These are phyloP conservation scores for Lyophyllum atratum DNA, from an alignment of 768 basidiomycete genomes.

Conservation along the genomic window DNA sequence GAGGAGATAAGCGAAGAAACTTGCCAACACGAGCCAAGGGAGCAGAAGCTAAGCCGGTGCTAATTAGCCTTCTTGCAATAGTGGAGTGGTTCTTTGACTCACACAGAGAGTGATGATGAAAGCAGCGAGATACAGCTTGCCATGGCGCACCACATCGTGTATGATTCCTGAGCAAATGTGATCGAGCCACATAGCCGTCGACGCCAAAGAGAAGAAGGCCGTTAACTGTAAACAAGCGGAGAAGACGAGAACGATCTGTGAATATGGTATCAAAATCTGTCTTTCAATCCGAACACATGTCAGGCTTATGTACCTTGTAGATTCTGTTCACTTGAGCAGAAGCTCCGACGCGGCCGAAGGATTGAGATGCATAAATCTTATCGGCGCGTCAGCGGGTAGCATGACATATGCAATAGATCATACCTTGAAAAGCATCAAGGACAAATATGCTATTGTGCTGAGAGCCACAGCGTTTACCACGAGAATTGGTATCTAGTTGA, in stretches of 20 bases:
- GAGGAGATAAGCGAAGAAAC: slow-evolving; percentile 11
- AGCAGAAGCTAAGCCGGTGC: slow-evolving; percentile 33
- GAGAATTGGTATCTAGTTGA: slow-evolving; percentile 40
- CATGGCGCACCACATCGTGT: slow-evolving; percentile 32
- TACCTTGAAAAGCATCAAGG: slow-evolving; percentile 45
- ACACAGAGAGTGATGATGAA: slow-evolving; percentile 44
- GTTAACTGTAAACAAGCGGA: slow-evolving; percentile 50
- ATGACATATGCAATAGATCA: not conserved
- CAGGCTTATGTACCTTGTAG: slow-evolving; percentile 40
- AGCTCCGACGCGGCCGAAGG: slow-evolving; percentile 52
- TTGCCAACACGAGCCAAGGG: slow-evolving; percentile 50
- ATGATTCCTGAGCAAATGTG: slow-evolving; percentile 42
- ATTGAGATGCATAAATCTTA: slow-evolving; percentile 45
- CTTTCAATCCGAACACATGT: not conserved
- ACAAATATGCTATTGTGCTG: slow-evolving; percentile 37
- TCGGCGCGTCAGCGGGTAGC: not conserved
- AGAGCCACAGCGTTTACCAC: slow-evolving; percentile 39
- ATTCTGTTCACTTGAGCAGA: slow-evolving; percentile 42
- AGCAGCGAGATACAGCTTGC: slow-evolving; percentile 38
- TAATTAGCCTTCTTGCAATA: not conserved
- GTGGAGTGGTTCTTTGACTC: slow-evolving; percentile 21
- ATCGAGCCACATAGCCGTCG: slow-evolving; percentile 50
- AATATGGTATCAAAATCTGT: not conserved
- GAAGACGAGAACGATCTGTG: slow-evolving; percentile 49
- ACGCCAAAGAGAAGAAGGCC: slow-evolving; percentile 49